phyloP scores from a whole-genome alignment of 768 basidiomycete genomes.

The Gymnopilus dilepis region DNA sequence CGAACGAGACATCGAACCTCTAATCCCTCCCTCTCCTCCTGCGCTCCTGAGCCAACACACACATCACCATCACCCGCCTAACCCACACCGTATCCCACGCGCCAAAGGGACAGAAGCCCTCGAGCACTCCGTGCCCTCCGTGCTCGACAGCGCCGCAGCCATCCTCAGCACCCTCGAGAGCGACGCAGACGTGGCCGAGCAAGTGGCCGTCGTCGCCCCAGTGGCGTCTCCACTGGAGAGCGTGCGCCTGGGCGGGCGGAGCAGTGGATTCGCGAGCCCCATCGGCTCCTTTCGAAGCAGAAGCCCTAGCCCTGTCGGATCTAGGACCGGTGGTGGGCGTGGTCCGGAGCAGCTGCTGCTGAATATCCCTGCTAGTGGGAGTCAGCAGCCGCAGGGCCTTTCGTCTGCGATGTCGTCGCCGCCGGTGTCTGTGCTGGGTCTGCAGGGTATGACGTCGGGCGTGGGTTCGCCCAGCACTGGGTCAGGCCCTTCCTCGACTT shows the following conservation, averaged over 20 bases:
- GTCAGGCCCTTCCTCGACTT: not conserved
- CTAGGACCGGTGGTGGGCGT: not conserved
- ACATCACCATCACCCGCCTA: conserved; percentile 43
- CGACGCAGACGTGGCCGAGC: conserved; percentile 53
- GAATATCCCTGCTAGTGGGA: not conserved
- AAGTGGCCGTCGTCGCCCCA: conserved; percentile 70
- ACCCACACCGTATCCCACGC: conserved; percentile 78
- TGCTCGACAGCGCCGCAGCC: conserved; percentile 82
- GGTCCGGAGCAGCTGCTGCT: not conserved
- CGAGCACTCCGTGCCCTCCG: conserved; percentile 83
- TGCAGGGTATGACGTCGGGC: not conserved
- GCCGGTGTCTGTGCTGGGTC: not conserved
- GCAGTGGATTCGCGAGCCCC: conserved; percentile 69
- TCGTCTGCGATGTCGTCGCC: not conserved
- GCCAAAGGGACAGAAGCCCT: conserved; percentile 75
- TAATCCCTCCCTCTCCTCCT: conserved; percentile 44
- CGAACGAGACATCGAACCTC: conserved; percentile 87
- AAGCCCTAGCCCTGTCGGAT: conserved; percentile 67
- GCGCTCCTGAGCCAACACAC: conserved; percentile 34
- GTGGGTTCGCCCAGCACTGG: not conserved
- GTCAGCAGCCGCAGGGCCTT: not conserved
- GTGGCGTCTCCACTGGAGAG: conserved; percentile 29
- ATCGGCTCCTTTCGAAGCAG: conserved; percentile 72
- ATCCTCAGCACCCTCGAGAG: conserved; percentile 53
- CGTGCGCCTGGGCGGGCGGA: conserved; percentile 24